Base-by-base conservation (phyloP, 2,329 filamentous ascomycete species). In the Botrytis fragariae region DNA sequence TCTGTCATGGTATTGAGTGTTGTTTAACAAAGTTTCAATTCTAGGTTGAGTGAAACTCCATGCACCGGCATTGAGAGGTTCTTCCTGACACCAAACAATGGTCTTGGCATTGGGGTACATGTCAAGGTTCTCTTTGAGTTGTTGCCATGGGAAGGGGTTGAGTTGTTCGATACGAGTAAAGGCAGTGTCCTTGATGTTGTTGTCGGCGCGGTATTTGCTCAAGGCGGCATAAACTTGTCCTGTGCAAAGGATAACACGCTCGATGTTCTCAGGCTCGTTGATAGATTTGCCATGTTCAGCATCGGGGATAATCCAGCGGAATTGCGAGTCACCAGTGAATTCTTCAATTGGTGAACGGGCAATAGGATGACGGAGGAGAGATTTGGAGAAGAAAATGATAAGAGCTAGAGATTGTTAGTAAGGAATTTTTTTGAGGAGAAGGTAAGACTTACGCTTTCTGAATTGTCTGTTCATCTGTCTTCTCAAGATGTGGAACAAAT, bases 391-490 rank as follows among this genome's bases (percentile, higher is more conserved):
- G 92, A 99, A 99, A 79, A 98, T 92, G 80, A 98, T 88, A 73
- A 99, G 90, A 79, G 96, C 93, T 95, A 69, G 57, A 57, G 45
- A 51, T 60, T 51, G 75, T 82, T 74, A 81, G 73, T 12, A 57
- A 74, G 54, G 74, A 44, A 59, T 62, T 69, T 29, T 7, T 7
- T 20, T 62, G 54, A 72, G 39, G 16, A 35, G 48, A 60, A 18
- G 63, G 48, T 25, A 10, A 16, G 60, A 87, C 93, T 90, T 88
- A 96, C 93, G 96, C 88, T 99, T 99, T 85, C 96, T 91, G 92
- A 99, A 99, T 83, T 99, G 95, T 81, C 96, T 91, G 88, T 98
- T 95, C 91, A 99, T 97, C 86, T 99, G 96, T 84, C 96, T 91
- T 82, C 96, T 93, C 76, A 99, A 89, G 78, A 96, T 91, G 85